A percentile compares a stretch with the other conserved stretches of the same genome.
Evolutionary conservation across 495 filamentous ascomycete genomes (phyloP).

Genomic region (Penicillium macrosclerotiorum): DNA sequence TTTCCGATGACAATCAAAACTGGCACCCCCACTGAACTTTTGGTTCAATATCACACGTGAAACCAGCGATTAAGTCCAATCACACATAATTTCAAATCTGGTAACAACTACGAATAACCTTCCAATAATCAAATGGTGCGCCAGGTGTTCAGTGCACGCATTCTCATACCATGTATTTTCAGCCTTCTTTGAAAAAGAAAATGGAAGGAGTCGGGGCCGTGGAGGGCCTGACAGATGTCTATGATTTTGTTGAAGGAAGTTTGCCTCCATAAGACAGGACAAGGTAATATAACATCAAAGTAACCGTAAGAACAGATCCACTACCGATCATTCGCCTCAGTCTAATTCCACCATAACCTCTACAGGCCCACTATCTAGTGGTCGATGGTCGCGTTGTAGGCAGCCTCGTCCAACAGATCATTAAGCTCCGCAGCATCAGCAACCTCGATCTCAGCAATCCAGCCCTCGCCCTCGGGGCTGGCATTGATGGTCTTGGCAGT

Average conservation of each 20-base stretch:
- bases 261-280: conserved; percentile 13
- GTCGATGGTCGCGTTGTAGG: conserved; percentile 70
- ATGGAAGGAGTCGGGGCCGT: conserved; percentile 14
- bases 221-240: conserved; percentile 12
- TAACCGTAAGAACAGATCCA: conserved; percentile 9
- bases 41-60: neutral
- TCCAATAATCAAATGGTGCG: too few species aligned
- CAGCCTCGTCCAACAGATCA: conserved; percentile 65
- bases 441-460: conserved; percentile 87
- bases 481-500: conserved; percentile 85
- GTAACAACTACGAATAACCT: too few species aligned
- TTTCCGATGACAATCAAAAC: neutral
- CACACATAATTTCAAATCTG: too few species aligned
- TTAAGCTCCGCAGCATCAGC: conserved; percentile 68
- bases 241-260: conserved; percentile 28
- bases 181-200: too few species aligned
- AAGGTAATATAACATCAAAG: conserved; percentile 22
- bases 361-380: conserved; percentile 30
- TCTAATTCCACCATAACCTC: conserved; percentile 8
- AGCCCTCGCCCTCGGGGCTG: conserved; percentile 80
- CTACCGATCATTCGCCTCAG: conserved; percentile 2
- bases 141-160: too few species aligned
- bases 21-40: neutral
- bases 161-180: too few species aligned
- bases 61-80: neutral